Evolutionary conservation across 805 yeast species (phyloP).

Genomic region (Saccharomycopsis capsularis): DNA sequence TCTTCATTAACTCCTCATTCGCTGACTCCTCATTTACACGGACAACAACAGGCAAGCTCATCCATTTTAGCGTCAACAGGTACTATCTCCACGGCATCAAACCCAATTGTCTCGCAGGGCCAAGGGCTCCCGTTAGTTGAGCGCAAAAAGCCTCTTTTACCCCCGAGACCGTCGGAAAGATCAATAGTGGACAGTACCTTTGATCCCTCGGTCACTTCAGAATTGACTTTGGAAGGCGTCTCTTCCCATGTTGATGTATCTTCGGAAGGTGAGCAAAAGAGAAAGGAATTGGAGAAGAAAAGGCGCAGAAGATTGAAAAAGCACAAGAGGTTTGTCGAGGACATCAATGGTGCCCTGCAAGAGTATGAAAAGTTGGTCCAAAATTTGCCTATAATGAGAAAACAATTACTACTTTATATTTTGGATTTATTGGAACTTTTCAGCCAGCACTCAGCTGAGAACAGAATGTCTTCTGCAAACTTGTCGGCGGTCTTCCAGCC

Average conservation of each 20-base stretch:
- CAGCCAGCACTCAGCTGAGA: slow-evolving; percentile 66
- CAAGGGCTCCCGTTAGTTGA: neutral
- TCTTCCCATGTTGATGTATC: neutral
- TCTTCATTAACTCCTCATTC: slow-evolving; percentile 26
- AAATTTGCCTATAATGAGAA: slow-evolving; percentile 65
- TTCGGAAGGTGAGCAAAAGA: slow-evolving; percentile 23
- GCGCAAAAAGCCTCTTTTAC: slow-evolving; percentile 4
- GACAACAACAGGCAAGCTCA: neutral
- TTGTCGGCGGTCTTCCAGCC: slow-evolving; percentile 97
- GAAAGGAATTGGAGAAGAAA: slow-evolving; percentile 28
- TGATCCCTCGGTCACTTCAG: neutral
- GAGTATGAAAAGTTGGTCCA: slow-evolving; percentile 66
- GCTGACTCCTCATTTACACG: neutral
- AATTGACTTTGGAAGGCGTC: neutral
- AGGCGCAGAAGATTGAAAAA: slow-evolving; percentile 38
- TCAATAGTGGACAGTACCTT: neutral
- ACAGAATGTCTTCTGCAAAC: slow-evolving; percentile 88
- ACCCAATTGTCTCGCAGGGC: too few species aligned
- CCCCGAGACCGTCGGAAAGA: slow-evolving; percentile 4
- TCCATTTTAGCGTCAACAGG: neutral
- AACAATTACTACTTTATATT: slow-evolving; percentile 78
- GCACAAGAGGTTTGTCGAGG: slow-evolving; percentile 53
- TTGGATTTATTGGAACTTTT: slow-evolving; percentile 83
- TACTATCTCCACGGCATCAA: neutral
- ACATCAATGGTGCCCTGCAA: slow-evolving; percentile 59